Evolutionary conservation across 2,329 filamentous ascomycete species (phyloP).

Genomic region (Apiospora aurea): DNA sequence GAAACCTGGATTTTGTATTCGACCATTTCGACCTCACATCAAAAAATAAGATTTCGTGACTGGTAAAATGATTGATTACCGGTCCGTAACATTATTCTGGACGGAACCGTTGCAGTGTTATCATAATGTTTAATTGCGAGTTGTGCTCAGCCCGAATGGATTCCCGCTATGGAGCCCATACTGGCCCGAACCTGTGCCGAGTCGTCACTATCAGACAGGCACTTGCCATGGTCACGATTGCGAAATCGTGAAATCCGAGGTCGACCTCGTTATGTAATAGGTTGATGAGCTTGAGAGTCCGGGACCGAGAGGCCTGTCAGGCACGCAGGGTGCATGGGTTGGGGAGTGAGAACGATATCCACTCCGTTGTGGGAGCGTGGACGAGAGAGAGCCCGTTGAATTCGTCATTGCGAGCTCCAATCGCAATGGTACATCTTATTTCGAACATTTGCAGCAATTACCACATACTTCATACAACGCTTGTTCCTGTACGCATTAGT

Average conservation of each 20-base stretch:
- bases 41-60: neutral
- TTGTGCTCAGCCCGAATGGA: neutral
- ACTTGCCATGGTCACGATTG: neutral
- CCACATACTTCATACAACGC: neutral
- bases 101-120: neutral
- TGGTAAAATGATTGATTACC: neutral
- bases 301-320: conserved; percentile 3
- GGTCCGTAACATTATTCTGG: neutral
- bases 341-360: neutral
- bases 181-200: neutral
- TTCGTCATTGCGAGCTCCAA: conserved; percentile 15
- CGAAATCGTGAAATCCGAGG: neutral
- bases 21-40: neutral
- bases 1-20: neutral
- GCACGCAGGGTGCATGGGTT: conserved; percentile 19
- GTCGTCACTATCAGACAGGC: neutral
- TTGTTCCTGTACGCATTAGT: neutral
- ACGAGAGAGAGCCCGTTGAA: neutral
- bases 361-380: neutral
- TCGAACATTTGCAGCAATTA: neutral
- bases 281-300: neutral
- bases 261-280: conserved; percentile 2
- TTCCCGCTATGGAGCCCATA: neutral
- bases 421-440: conserved; percentile 4
- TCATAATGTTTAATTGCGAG: neutral